phyloP scores from a whole-genome alignment of 1,284 basidiomycete species.

The Ustilago trichophora region DNA sequence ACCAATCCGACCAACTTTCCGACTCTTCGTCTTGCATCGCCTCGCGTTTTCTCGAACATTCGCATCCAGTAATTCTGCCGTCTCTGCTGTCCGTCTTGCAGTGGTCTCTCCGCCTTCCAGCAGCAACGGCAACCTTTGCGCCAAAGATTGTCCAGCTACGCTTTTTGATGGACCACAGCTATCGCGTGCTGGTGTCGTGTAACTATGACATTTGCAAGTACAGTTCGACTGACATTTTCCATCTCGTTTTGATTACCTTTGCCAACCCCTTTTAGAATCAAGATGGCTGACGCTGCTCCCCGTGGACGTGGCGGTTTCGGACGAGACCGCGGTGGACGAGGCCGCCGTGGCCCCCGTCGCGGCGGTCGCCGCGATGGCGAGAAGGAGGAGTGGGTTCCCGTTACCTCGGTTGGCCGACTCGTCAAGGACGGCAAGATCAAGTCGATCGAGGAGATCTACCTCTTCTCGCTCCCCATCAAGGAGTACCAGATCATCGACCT shows the following conservation, averaged over 20 bases:
- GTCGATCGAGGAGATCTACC: constrained; percentile 99
- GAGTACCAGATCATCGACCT: constrained; percentile 67
- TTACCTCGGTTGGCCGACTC: constrained; percentile 98
- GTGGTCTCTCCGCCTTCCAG: too few relatives aligned
- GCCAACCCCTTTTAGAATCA: constrained; percentile 34
- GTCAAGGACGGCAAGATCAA: constrained; percentile 99
- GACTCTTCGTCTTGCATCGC: too few relatives aligned
- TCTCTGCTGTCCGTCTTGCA: too few relatives aligned
- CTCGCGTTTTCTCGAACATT: too few relatives aligned
- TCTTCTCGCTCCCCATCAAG: constrained; percentile 90
- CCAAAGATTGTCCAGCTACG: too few relatives aligned
- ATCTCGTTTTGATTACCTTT: background rate
- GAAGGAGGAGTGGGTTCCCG: constrained; percentile 90
- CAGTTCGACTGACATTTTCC: constrained; percentile 9
- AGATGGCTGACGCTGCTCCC: constrained; percentile 66
- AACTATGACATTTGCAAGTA: too few relatives aligned
- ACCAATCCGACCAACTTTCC: too few relatives aligned
- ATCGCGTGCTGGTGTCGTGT: too few relatives aligned
- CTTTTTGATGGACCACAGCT: too few relatives aligned
- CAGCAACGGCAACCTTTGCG: too few relatives aligned
- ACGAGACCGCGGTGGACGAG: constrained; percentile 77
- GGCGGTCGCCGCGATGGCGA: constrained; percentile 98
- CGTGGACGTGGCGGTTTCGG: constrained; percentile 72
- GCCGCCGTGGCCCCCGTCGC: constrained; percentile 85
- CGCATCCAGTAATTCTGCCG: too few relatives aligned